Base-by-base conservation (phyloP, 768 basidiomycete genomes). In the Lactarius deliciosus region DNA sequence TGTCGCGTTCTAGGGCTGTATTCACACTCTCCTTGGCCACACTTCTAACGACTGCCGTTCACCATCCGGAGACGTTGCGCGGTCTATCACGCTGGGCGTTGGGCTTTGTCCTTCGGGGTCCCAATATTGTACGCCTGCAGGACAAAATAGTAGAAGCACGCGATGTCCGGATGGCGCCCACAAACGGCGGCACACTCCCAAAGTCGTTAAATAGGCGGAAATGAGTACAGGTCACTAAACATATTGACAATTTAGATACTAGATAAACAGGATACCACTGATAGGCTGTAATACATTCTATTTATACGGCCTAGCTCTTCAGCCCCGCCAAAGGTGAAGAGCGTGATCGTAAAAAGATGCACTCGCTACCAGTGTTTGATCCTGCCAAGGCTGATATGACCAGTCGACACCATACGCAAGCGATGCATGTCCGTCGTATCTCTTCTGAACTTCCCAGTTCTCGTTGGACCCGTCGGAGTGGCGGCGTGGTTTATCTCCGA, bases 291-390 rank as follows among this genome's bases (percentile, higher is more conserved):
- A 10, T 1, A 32, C 34, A 57, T 50, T 22, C 22, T 59, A 22
- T 45, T 45, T n/a, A 43, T 59, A 22, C 50, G 25, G 47, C 53
- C 53, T 55, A 59, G 28, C 20, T 64, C 25, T 58, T 83, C 75
- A 94, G 38, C 82, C 89, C 55, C 76, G 78, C 96, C 96, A 99
- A 20, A 95, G 72, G 74, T 87, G 85, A 76, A 98, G 74, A 43
- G 80, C 76, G 74, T 94, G 92, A 73, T 99, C 97, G 73, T 98
- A 99, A 78, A 99, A 99, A 20, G 94, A 97, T 74, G 94, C 96
- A 69, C 89, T 96, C 9, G 87, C 94, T 43, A 98, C 81, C 60
- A 90, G 63, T 2, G 86, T 87, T 4, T 71, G 75, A 15, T 67
- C 74, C 11, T 70, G 25, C 20, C 43, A 65, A 34, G 74, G 66